Evolutionary conservation across 108 stramenopile genomes (phyloP).

Genomic region (Nitzschia inconspicua): DNA sequence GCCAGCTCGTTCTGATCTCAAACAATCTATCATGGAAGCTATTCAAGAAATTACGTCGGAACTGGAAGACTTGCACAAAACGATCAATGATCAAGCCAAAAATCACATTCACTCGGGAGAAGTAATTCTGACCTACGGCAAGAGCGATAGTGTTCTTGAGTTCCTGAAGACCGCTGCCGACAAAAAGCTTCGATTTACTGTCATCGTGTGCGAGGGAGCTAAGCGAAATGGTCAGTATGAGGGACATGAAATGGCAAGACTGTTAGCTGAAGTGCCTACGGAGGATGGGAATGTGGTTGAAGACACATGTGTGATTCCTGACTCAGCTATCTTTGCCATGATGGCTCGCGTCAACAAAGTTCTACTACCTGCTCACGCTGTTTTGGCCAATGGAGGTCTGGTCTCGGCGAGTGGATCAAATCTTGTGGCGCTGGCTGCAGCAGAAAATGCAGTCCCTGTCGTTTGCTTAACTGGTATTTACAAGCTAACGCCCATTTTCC

Average conservation of each 20-base stretch:
- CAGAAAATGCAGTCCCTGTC: slow-evolving; percentile 90
- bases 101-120: slow-evolving; percentile 96
- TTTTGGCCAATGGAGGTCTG: slow-evolving; percentile 96
- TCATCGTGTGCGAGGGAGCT: slow-evolving; percentile 92
- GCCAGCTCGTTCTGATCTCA: slow-evolving; percentile 56
- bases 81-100: slow-evolving; percentile 84
- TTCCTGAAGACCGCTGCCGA: slow-evolving; percentile 87
- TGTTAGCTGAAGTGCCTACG: slow-evolving; percentile 59
- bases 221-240: slow-evolving; percentile 85
- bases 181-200: slow-evolving; percentile 87
- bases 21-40: slow-evolving; percentile 81
- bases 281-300: slow-evolving; percentile 63
- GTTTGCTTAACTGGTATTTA: slow-evolving; percentile 93
- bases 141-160: slow-evolving; percentile 68
- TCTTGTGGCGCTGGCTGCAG: slow-evolving; percentile 91
- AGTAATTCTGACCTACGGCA: slow-evolving; percentile 88
- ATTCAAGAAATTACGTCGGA: slow-evolving; percentile 86
- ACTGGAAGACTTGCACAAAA: slow-evolving; percentile 83
- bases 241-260: slow-evolving; percentile 83
- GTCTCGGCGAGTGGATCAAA: slow-evolving; percentile 89
- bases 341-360: slow-evolving; percentile 96
- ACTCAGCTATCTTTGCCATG: slow-evolving; percentile 56
- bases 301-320: slow-evolving; percentile 40
- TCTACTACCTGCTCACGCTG: slow-evolving; percentile 90
- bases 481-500: slow-evolving; percentile 96